Evolutionary conservation across 805 yeast genomes (phyloP).

Genomic region (Lipomyces yamanashiensis): DNA sequence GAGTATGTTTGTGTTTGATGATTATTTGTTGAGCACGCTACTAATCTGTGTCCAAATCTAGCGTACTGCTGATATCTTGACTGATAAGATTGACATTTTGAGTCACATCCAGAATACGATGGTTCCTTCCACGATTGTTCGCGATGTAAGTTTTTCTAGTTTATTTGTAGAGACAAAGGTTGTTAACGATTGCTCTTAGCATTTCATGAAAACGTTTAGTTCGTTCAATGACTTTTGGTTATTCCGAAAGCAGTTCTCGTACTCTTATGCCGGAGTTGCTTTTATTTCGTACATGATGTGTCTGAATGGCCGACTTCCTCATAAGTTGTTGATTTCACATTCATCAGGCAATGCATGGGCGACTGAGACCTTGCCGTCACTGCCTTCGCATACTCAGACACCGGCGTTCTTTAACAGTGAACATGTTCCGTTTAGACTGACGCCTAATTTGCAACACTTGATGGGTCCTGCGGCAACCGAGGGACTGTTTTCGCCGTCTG

Average conservation of each 20-base stretch:
- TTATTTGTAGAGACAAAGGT: background rate
- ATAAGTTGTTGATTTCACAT: constrained; percentile 81
- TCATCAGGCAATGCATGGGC: constrained; percentile 90
- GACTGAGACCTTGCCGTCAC: constrained; percentile 87
- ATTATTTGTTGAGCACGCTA: background rate
- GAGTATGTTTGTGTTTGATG: constrained; percentile 21
- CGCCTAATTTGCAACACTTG: constrained; percentile 91
- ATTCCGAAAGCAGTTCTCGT: constrained; percentile 91
- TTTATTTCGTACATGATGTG: constrained; percentile 95
- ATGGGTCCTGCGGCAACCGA: constrained; percentile 95
- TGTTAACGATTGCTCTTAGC: constrained; percentile 39
- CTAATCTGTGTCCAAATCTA: background rate
- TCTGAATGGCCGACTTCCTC: constrained; percentile 90
- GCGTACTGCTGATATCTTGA: constrained; percentile 46
- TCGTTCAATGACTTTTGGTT: constrained; percentile 95
- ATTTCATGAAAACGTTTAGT: constrained; percentile 70
- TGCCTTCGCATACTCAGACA: constrained; percentile 55
- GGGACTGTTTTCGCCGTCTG: constrained; percentile 83
- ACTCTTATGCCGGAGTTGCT: constrained; percentile 90
- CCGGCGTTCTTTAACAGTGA: constrained; percentile 92
- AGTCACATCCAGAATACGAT: constrained; percentile 85
- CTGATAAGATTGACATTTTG: constrained; percentile 88
- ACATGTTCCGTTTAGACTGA: constrained; percentile 92
- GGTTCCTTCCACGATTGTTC: constrained; percentile 83
- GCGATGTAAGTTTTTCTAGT: constrained; percentile 49